Evolutionary conservation across 345 rosid species (phyloP).

Genomic region (Dipteronia dyeriana): DNA sequence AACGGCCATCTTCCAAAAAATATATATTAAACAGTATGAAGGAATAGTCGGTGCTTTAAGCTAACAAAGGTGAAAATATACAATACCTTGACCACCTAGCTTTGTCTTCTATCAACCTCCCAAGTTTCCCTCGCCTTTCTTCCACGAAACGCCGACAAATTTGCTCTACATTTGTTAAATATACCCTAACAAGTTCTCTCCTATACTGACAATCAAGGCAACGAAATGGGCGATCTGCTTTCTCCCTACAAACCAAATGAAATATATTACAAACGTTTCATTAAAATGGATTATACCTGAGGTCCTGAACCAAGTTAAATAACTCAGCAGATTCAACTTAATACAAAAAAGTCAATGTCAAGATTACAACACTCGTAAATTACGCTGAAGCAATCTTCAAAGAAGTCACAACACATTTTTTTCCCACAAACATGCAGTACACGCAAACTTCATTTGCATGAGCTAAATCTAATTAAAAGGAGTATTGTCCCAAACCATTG

Average conservation of each 20-base stretch:
- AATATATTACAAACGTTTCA: slow-evolving; percentile 8
- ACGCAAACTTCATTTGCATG: neutral
- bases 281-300: neutral
- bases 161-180: slow-evolving; percentile 84
- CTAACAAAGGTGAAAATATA: neutral
- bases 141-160: slow-evolving; percentile 84
- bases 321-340: neutral
- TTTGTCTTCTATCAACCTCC: slow-evolving; percentile 74
- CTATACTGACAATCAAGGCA: slow-evolving; percentile 86
- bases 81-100: slow-evolving; percentile 84
- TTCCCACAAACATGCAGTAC: neutral
- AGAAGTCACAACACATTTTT: neutral
- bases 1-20: neutral
- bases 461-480: neutral
- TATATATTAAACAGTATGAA: neutral
- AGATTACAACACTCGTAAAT: neutral
- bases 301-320: neutral
- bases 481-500: neutral
- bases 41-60: neutral
- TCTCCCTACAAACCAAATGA: slow-evolving; percentile 59
- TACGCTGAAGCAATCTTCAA: neutral
- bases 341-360: neutral
- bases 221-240: slow-evolving; percentile 85
- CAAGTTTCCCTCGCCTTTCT: slow-evolving; percentile 72
- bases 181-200: slow-evolving; percentile 92